phyloP scores from a whole-genome alignment of 176 grass and related monocot genomes.

The Lolium perenne region DNA sequence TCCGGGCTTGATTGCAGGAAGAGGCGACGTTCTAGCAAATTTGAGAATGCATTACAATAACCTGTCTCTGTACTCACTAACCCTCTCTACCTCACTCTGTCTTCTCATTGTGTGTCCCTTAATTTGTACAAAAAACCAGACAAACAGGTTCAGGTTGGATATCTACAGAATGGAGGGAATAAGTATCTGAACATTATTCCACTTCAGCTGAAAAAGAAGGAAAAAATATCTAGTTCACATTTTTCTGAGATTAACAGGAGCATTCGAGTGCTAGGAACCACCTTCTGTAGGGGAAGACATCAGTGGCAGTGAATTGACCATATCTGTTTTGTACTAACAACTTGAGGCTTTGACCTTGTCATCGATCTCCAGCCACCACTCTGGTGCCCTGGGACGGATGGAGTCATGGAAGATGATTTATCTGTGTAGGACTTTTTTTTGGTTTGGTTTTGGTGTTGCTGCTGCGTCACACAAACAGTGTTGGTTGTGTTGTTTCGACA shows the following conservation, averaged over 20 bases:
- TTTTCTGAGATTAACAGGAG: background rate
- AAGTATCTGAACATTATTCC: background rate
- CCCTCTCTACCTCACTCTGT: background rate
- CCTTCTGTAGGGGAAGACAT: no score
- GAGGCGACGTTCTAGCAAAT: background rate
- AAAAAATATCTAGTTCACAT: background rate
- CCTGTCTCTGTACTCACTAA: background rate
- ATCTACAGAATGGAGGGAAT: background rate
- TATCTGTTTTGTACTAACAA: no score
- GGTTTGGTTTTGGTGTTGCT: no score
- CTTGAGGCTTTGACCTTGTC: no score
- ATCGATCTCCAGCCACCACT: no score
- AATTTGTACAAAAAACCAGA: background rate
- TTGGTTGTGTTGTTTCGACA: no score
- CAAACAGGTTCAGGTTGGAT: background rate
- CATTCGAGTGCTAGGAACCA: no score
- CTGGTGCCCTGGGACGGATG: no score
- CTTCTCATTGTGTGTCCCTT: background rate
- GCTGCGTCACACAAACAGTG: no score
- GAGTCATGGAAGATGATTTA: no score
- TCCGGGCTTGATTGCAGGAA: background rate
- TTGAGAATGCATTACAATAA: background rate
- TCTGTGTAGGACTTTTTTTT: no score
- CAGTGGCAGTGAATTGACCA: no score
- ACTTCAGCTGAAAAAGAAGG: background rate